Evolutionary conservation across 495 filamentous ascomycete genomes (phyloP).

Genomic region (Lasiosphaeris hirsuta): DNA sequence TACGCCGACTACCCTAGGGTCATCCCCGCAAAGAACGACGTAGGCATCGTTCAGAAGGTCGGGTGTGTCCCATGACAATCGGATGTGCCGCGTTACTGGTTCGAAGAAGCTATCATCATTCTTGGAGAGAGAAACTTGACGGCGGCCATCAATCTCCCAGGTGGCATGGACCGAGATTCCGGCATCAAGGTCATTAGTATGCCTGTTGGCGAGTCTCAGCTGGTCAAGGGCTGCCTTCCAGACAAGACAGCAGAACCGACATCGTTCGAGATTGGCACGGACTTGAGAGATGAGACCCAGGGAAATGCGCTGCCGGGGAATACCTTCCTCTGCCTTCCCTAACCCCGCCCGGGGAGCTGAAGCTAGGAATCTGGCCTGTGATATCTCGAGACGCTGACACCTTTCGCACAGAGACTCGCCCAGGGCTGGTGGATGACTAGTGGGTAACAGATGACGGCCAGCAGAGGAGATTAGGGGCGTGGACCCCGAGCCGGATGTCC

Average conservation of each 20-base stretch:
- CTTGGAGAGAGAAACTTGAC: not conserved
- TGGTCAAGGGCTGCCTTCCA: not conserved
- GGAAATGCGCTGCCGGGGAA: no score
- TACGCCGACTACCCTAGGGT: not conserved
- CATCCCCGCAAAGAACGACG: not conserved
- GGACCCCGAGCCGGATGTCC: not conserved
- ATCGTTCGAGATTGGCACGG: not conserved
- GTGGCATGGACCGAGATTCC: not conserved
- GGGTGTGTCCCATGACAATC: not conserved
- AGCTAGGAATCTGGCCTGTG: not conserved
- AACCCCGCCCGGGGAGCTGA: no score
- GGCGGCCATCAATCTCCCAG: slow-evolving; percentile 1
- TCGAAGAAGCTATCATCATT: not conserved
- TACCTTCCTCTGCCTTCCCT: no score
- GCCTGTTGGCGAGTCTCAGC: not conserved
- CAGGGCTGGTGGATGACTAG: no score
- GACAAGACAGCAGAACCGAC: not conserved
- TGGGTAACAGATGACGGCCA: no score
- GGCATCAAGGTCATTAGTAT: not conserved
- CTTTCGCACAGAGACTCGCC: not conserved
- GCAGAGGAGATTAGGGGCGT: no score
- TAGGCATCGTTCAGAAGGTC: not conserved
- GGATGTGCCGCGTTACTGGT: slow-evolving; percentile 1
- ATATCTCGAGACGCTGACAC: not conserved
- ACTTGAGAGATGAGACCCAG: no score